These are phyloP conservation scores for Xanthoconium stramineum DNA, from an alignment of 768 basidiomycete species.

Conservation along the genomic window DNA sequence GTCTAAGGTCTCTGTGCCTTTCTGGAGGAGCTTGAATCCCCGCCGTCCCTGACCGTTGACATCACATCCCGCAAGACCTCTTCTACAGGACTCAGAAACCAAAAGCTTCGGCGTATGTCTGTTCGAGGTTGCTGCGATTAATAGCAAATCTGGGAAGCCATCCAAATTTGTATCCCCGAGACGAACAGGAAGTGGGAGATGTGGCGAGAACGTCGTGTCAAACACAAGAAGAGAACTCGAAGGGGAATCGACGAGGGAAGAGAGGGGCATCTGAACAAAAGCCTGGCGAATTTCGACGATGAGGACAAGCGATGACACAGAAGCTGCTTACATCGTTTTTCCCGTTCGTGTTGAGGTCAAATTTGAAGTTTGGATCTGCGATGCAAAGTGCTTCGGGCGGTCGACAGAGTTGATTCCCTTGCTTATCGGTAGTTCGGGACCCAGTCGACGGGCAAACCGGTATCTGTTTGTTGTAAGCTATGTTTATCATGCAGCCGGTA, in stretches of 20 bases:
- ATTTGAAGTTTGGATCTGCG: constrained; percentile 76
- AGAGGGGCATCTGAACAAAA: constrained; percentile 64
- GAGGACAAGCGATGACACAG: not conserved
- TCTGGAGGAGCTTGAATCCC: constrained; percentile 57
- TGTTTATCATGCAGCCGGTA: constrained; percentile 75
- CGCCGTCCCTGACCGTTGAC: constrained; percentile 49
- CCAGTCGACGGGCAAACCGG: constrained; percentile 68
- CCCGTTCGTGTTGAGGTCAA: constrained; percentile 53
- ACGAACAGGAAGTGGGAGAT: constrained; percentile 73
- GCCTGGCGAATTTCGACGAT: constrained; percentile 39
- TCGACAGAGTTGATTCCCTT: constrained; percentile 61
- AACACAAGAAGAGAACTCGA: constrained; percentile 61
- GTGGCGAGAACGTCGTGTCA: constrained; percentile 61
- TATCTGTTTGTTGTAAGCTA: constrained; percentile 91
- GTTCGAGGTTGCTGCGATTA: constrained; percentile 45
- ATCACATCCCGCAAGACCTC: constrained; percentile 56
- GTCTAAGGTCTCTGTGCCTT: constrained; percentile 60
- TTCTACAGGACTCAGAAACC: constrained; percentile 59
- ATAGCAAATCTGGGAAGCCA: constrained; percentile 87
- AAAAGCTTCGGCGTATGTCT: constrained; percentile 58
- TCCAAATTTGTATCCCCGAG: constrained; percentile 91
- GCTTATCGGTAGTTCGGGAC: constrained; percentile 42
- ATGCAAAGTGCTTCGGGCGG: constrained; percentile 78
- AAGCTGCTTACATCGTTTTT: constrained; percentile 48
- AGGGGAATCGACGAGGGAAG: constrained; percentile 50